Evolutionary conservation across 495 filamentous ascomycete genomes (phyloP).

Genomic region (Aspergillus heteromorphus): DNA sequence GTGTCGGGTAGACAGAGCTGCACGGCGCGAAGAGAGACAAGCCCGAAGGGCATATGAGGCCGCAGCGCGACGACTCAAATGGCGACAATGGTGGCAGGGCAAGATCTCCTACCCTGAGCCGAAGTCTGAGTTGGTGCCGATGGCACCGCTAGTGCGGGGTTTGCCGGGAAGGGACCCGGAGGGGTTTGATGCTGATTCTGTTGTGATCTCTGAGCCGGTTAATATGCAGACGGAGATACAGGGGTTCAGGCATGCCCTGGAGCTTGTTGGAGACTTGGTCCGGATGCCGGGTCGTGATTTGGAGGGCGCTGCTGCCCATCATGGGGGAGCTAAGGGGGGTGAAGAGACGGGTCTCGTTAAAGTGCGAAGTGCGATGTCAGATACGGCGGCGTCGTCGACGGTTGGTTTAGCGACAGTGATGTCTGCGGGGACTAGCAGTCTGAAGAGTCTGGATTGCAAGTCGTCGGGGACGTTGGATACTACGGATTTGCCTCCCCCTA

Average conservation of each 20-base stretch:
- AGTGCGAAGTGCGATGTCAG: background rate
- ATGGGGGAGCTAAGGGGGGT: background rate
- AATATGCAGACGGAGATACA: constrained; percentile 21
- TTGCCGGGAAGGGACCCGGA: constrained; percentile 2
- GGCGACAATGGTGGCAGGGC: constrained; percentile 31
- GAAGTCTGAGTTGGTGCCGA: background rate
- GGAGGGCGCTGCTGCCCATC: background rate
- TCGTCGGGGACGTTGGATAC: constrained; percentile 22
- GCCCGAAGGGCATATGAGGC: constrained; percentile 32
- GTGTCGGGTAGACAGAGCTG: constrained; percentile 30
- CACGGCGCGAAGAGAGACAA: constrained; percentile 35
- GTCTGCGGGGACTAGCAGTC: constrained; percentile 15
- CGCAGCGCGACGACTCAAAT: constrained; percentile 34
- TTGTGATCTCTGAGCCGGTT: constrained; percentile 27
- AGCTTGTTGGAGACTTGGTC: constrained; percentile 22
- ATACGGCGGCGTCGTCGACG: constrained; percentile 13
- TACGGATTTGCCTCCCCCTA: constrained; percentile 17
- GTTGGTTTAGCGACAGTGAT: constrained; percentile 16
- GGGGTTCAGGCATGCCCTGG: constrained; percentile 18
- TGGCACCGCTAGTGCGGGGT: constrained; percentile 5
- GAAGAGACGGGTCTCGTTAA: background rate
- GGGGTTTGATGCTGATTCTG: constrained; percentile 11
- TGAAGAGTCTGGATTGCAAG: constrained; percentile 17
- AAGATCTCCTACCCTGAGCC: constrained; percentile 2
- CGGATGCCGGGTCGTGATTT: background rate